Base-by-base conservation (phyloP, 176 grass and related monocot species). In the Calamus simplicifolius region DNA sequence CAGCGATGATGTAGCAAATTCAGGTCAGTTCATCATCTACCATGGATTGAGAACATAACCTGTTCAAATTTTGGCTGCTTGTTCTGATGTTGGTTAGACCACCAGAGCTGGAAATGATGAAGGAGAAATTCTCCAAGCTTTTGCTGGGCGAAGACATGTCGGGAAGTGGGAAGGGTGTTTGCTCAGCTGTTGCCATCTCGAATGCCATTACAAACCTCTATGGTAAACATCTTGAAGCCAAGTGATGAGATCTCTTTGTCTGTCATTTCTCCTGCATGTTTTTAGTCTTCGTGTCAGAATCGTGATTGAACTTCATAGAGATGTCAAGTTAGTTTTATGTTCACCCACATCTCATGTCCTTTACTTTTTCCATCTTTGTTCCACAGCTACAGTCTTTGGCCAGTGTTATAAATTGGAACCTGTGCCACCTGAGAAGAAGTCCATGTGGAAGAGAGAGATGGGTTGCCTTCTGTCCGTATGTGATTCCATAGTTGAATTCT, bases 131-230 rank as follows among this genome's bases (percentile, higher is more conserved):
- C 66, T 82, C 93, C 10, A 97, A 97, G 75, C 92, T 97, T 18
- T 83, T 97, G 54, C 68, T 97, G 25, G 92, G 92, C 48, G 92
- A 97, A 80, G 92, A 97, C 79, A 97, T 97, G 92, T 91, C 92
- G 15, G 92, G 92, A 56, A 69, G 64, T 59, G 81, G 92, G 49
- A 97, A 91, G 75, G 92, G 92, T 69, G 87, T 97, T 55, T 97
- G 87, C 78, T 82, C 87, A 19, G 93, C 93, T 57, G 93, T 83
- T 19, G 87, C 93, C 65, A 87, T 97, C 55, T 97, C 93, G 63
- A 97, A 97, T 58, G 87, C 93, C 78, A 91, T 97, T 60, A 97
- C 93, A 71, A 97, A 97, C 75, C 87, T 97, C 25, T 97, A 97
- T 70, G 93, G 89, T 95, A 85, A 17, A 29, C 13, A 21, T 49